phyloP scores from a whole-genome alignment of 176 grass and related monocot genomes.

The Zea luxurians region DNA sequence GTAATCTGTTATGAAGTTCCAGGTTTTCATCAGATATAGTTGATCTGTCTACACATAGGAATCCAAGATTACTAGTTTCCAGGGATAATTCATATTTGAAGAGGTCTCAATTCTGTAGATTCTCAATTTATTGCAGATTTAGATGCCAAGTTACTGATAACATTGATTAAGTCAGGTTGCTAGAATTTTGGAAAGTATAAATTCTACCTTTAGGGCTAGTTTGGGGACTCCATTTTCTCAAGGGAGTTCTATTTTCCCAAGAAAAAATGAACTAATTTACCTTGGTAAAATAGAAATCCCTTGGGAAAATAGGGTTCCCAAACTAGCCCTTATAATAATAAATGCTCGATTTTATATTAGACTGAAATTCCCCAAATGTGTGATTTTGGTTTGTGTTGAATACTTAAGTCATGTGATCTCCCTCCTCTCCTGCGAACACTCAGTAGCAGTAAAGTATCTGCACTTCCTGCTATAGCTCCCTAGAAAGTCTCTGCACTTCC shows the following conservation, averaged over 20 bases:
- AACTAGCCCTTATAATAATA: too few species aligned
- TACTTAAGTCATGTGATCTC: too few species aligned
- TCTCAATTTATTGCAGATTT: constrained; percentile 7
- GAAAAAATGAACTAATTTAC: too few species aligned
- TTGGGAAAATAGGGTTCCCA: too few species aligned
- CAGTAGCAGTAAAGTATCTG: not conserved
- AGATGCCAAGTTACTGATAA: not conserved
- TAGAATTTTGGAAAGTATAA: constrained; percentile 20
- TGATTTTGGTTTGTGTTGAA: too few species aligned
- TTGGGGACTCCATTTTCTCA: too few species aligned
- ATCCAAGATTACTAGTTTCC: not conserved
- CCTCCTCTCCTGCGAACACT: too few species aligned
- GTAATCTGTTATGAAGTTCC: not conserved
- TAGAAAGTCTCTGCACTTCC: not conserved
- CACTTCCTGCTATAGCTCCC: not conserved
- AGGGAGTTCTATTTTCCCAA: too few species aligned
- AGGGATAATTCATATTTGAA: not conserved
- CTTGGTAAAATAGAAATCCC: too few species aligned
- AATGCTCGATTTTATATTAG: not conserved
- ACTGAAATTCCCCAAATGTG: not conserved
- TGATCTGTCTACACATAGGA: not conserved
- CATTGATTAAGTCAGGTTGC: not conserved
- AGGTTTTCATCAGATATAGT: constrained; percentile 12
- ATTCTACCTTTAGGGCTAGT: too few species aligned
- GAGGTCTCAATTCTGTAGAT: constrained; percentile 5